These are phyloP conservation scores for Lizonia empirigonia DNA, from an alignment of 2,329 filamentous ascomycete species.

Conservation along the genomic window DNA sequence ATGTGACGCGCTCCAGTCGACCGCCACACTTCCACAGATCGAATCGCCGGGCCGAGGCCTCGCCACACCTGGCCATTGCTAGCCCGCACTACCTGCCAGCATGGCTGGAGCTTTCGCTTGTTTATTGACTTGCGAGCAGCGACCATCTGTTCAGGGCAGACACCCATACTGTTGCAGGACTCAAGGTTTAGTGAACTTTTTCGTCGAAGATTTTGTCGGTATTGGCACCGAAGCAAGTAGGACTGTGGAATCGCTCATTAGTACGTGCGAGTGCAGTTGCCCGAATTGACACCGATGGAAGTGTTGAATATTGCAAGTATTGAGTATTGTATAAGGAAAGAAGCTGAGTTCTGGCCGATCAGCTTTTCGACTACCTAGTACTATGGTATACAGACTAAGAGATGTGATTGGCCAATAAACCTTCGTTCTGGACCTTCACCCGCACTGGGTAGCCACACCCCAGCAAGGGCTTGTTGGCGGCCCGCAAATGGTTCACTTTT, in stretches of 20 bases:
- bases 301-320: no score
- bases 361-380: no score
- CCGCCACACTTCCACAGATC: neutral
- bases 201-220: neutral
- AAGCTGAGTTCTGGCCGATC: no score
- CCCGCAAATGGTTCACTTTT: slow-evolving; percentile 5
- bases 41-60: neutral
- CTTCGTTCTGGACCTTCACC: no score
- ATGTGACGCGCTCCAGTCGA: neutral
- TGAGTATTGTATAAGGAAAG: no score
- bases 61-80: neutral
- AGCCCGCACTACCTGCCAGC: neutral
- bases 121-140: neutral
- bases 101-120: slow-evolving; percentile 4
- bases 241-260: neutral
- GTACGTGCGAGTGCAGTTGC: neutral
- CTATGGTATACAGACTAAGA: no score
- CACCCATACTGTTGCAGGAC: neutral
- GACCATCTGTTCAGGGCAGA: slow-evolving; percentile 2
- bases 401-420: no score
- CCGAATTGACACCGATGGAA: slow-evolving; percentile 6
- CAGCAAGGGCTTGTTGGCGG: neutral
- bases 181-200: no score
- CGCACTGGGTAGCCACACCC: no score
- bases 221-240: neutral